Base-by-base conservation (phyloP, 768 basidiomycete genomes). In the Suillus decipiens region DNA sequence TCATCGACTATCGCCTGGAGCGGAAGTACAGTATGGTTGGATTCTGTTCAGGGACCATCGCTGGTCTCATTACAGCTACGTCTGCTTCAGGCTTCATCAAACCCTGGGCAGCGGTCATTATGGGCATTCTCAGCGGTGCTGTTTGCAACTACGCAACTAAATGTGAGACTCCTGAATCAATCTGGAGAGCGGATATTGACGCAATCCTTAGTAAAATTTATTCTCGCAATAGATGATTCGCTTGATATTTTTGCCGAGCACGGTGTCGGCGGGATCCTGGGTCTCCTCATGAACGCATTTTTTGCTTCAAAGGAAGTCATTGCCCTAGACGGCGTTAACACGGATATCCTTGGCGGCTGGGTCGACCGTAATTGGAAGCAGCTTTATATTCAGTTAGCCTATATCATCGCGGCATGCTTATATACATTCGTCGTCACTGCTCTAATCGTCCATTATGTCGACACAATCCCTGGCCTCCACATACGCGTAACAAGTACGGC, bases 241-340 rank as follows among this genome's bases (percentile, higher is more conserved):
- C 88, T 97, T 53, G 95, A 98, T 82, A 83, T 95, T 53, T 96
- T 94, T 73, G 94, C 95, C n/a, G 88, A 93, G 69, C 96, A 97
- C 79, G 95, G 89, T 39, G 77, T 96, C 42, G 93, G 93, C 11
- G 92, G 93, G 28, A 84, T 92, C 47, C 75, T 92, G 59, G 95
- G 93, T 48, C 81, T 92, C n/a, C 71, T 93, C 54, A 67, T 82
- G 65, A 94, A 90, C 64, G 93, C 78, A 19, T 81, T 95, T 69
- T 93, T 96, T 69, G 93, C 89, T 14, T 84, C 89, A 19, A 75
- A 76, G 6, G 75, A 77, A 7, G 80, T 95, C 57, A 88, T 89
- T 24, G 78, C 79, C 17, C 80, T 92, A 64, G 93, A 95, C 69
- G 90, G 85, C 31, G 81, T 89, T 51, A 89, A 80, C 72, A 74